Percentiles rank a stretch among this genome's conserved stretches.
These are phyloP conservation scores for Mycosphaerella arachidis DNA, from an alignment of 2,329 filamentous ascomycete species.

Conservation along the genomic window DNA sequence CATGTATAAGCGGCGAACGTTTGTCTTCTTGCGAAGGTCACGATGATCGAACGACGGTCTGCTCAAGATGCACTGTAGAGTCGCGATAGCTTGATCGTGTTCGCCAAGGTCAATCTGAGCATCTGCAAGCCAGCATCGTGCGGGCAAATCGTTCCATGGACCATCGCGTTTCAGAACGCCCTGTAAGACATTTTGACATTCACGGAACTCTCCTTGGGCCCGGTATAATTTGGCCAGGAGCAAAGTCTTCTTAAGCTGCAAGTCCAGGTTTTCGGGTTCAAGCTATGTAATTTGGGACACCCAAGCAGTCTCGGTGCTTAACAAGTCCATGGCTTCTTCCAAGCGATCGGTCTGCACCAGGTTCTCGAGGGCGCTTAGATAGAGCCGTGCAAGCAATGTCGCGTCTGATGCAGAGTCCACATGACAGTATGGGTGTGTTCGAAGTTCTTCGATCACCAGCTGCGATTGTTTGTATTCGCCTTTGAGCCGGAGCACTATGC, in stretches of 20 bases:
- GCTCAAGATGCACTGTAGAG: neutral
- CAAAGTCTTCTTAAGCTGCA: neutral
- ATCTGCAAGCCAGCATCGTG: neutral
- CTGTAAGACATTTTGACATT: neutral
- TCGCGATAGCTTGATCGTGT: neutral
- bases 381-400: neutral
- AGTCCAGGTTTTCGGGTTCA: neutral
- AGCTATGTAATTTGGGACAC: neutral
- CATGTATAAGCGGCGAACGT: neutral
- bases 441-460: neutral
- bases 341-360: neutral
- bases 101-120: neutral
- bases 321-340: neutral
- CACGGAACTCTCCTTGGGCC: neutral
- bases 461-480: neutral
- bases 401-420: neutral
- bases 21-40: neutral
- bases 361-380: neutral
- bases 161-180: neutral
- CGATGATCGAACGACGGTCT: neutral
- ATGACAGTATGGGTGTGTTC: neutral
- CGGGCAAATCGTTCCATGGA: neutral
- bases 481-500: neutral
- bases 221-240: neutral
- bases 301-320: neutral